phyloP scores from a whole-genome alignment of 495 filamentous ascomycete species.

The Aspergillus saccharolyticus region DNA sequence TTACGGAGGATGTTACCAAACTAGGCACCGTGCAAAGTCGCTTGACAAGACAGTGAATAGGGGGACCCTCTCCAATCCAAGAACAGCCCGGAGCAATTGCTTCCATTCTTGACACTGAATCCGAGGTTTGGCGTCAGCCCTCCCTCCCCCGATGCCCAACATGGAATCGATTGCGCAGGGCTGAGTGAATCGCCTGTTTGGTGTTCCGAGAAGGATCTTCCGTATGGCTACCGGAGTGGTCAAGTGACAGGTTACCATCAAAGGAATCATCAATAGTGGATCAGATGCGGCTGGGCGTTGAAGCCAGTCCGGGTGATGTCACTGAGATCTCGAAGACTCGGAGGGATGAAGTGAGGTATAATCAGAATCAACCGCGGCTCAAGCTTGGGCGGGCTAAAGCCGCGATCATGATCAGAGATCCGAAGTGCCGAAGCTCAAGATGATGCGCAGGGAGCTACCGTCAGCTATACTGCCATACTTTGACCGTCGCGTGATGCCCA shows the following conservation, averaged over 20 bases:
- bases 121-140: too few species aligned
- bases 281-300: not conserved
- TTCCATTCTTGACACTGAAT: too few species aligned
- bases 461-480: not conserved
- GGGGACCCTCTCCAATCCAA: too few species aligned
- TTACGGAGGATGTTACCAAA: too few species aligned
- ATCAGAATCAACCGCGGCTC: not conserved
- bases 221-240: not conserved
- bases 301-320: not conserved
- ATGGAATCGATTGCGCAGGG: too few species aligned
- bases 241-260: not conserved
- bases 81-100: too few species aligned
- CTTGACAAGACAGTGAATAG: too few species aligned
- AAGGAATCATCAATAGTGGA: not conserved
- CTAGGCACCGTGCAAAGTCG: too few species aligned
- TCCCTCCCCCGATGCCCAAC: too few species aligned
- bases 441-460: not conserved
- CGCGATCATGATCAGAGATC: not conserved
- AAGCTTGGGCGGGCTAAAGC: not conserved
- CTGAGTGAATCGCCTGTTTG: too few species aligned
- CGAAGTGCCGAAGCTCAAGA: not conserved
- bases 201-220: not conserved
- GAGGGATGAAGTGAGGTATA: not conserved
- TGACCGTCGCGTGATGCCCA: not conserved
- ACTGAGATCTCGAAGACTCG: not conserved